Base-by-base conservation (phyloP, 495 filamentous ascomycete species). In the Neurospora pannonica region DNA sequence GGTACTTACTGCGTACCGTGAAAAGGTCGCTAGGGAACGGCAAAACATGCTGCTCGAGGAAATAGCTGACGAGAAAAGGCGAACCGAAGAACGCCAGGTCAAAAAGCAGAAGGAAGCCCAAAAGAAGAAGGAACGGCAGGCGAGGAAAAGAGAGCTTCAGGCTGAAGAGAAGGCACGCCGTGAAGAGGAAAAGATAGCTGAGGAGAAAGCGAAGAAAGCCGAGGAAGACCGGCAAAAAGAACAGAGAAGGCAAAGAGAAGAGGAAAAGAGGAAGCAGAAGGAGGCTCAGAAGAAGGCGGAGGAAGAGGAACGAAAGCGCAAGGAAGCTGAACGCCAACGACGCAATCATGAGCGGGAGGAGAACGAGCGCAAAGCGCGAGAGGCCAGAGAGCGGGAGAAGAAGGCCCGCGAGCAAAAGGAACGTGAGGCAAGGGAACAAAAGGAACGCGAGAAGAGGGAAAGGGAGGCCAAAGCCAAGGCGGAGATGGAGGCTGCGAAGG, bases 41-140 rank as follows among this genome's bases (percentile, higher is more conserved):
- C 94, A 97, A 81, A 87, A 92, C 76, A 95, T 94, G 81, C 90
- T 99, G 21, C 88, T 99, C 11, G 92, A 97, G 78, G 96, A 99
- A 81, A 86, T 97, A 1, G 88, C 94, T 75, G 93, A 97, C 77
- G 96, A 99, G 80, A 86, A 89, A 75, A 88, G 88, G 31, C 88
- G 90, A 42, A 89, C 91, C 70, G 88, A 89, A 48, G 89, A 96
- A 79, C 91, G 91, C 71, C 93, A 97, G 77, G 93, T 93, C 10
- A 98, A 98, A 84, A 97, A 95, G 82, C 93, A 93, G 36, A 93
- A 94, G 77, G 95, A 97, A 75, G 94, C 95, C 0, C 90, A 96
- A 78, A 95, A 95, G 85, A 92, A 92, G 77, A 98, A 97, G 81
- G 94, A 97, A 74, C 97, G 93, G 83, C 92, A 93, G 72, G 89